phyloP scores from a whole-genome alignment of 2,329 filamentous ascomycete genomes.

The Botryotinia narcissicola region DNA sequence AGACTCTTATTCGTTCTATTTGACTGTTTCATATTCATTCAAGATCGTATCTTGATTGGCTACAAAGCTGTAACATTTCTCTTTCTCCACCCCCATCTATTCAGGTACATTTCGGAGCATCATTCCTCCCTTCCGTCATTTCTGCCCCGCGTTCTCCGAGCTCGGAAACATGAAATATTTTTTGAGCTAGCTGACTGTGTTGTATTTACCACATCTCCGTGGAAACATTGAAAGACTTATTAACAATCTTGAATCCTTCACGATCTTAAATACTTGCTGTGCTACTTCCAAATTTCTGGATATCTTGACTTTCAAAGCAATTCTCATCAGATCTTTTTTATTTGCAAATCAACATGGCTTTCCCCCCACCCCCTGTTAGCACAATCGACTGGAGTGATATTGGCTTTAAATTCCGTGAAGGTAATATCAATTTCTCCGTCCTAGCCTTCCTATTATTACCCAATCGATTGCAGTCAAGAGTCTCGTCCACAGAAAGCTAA shows the following conservation, averaged over 20 bases:
- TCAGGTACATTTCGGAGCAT: not conserved
- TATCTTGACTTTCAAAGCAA: not conserved
- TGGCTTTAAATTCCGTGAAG: constrained; percentile 89
- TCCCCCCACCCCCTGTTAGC: constrained; percentile 74
- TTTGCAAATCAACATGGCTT: constrained; percentile 44
- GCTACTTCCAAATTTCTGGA: not conserved
- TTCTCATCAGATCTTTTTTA: not conserved
- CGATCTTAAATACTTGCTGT: not conserved
- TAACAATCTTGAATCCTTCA: not conserved
- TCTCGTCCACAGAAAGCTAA: not conserved
- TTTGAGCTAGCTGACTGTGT: constrained; percentile 6
- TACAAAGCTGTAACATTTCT: not conserved
- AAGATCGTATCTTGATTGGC: not conserved
- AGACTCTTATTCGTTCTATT: not conserved
- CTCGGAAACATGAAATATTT: constrained; percentile 15
- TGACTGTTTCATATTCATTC: not conserved
- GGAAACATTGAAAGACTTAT: not conserved
- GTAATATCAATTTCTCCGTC: constrained; percentile 46
- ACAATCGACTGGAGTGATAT: constrained; percentile 91
- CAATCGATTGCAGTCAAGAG: not conserved
- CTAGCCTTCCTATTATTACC: constrained; percentile 9
- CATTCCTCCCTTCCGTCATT: constrained; percentile 15
- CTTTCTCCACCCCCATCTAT: not conserved
- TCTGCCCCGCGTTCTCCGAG: constrained; percentile 19
- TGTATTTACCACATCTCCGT: not conserved